Conservation (phyloP, 1,284 basidiomycete species). For the Sporisorium reilianum region DNA sequence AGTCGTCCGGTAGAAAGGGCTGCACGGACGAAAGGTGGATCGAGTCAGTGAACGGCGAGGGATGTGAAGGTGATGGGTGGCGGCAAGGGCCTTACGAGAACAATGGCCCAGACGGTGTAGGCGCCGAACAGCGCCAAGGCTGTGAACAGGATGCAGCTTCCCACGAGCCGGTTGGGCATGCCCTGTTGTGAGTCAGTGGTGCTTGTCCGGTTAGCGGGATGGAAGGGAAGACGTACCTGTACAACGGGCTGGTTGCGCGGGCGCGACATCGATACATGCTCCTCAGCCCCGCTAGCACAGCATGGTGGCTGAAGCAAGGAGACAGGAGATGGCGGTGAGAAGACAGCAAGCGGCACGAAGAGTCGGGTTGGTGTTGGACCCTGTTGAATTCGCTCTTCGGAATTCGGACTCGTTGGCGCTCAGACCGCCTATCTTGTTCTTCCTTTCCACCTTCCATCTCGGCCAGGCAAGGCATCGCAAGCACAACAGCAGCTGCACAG, state of each 20-base stretch:
- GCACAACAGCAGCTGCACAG: no score
- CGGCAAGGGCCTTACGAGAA: slow-evolving; percentile 26
- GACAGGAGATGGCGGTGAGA: not conserved
- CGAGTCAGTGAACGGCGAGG: not conserved
- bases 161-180: slow-evolving; percentile 24
- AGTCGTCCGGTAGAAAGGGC: slow-evolving; percentile 45
- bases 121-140: slow-evolving; percentile 16
- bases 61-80: not conserved
- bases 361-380: slow-evolving; percentile 6
- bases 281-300: no score
- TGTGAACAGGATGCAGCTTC: slow-evolving; percentile 23
- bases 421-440: not conserved
- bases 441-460: not conserved
- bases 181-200: slow-evolving; percentile 6
- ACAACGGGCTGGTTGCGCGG: slow-evolving; percentile 1
- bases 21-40: not conserved
- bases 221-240: slow-evolving; percentile 7
- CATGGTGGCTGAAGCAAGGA: not conserved
- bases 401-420: slow-evolving; percentile 12
- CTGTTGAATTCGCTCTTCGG: slow-evolving; percentile 8
- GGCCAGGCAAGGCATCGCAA: no score
- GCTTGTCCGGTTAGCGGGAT: not conserved
- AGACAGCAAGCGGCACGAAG: not conserved
- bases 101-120: slow-evolving; percentile 39
- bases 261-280: slow-evolving; percentile 5